Base-by-base conservation (phyloP, 1,284 basidiomycete species). In the Malassezia restricta region DNA sequence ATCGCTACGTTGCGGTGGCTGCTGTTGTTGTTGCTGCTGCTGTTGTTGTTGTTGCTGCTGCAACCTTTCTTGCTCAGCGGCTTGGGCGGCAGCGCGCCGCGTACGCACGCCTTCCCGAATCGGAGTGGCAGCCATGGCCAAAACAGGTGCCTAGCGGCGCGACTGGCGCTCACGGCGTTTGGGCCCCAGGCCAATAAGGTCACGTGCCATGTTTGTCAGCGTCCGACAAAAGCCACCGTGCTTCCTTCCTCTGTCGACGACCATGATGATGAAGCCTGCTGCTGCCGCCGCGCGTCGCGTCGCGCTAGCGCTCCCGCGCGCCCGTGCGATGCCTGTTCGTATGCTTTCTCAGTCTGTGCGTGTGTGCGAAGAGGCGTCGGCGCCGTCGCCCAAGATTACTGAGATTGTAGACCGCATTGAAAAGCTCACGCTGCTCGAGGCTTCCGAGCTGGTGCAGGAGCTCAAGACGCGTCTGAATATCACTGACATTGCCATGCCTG, bases 381-480 rank as follows among this genome's bases (percentile, higher is more conserved):
- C 42, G n/a, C 28, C 35, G 6, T 42, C 44, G 17, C 81, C 87
- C 24, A 84, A 82, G 72, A 81, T 99, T 62, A 78, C 77, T 51
- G 81, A 81, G 52, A 85, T 99, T 64, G 94, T 98, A 27, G 88
- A 98, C 74, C 84, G 88, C 75, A 96, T 99, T 64, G 87, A 91
- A 27, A 78, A 80, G 33, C 76, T 98, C 60, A 91, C 89, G 17
- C 79, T 98, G 45, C 78, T 99, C 55, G 92, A 98, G 76, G 94
- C 94, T 6, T 85, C 94, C n/a, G 91, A 98, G 77, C 81, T 99
- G 51, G 91, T 98, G 37, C 77, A 85, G 7, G 77, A 84, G 40
- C 79, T 99, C 68, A 98, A 98, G 90, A 81, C 86, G 52, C 83
- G 87, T 58, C 76, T 99, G 56, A 98, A 98, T 76, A 99, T 99